Conservation (phyloP, 768 basidiomycete species). For the Tephrocybe rancida region DNA sequence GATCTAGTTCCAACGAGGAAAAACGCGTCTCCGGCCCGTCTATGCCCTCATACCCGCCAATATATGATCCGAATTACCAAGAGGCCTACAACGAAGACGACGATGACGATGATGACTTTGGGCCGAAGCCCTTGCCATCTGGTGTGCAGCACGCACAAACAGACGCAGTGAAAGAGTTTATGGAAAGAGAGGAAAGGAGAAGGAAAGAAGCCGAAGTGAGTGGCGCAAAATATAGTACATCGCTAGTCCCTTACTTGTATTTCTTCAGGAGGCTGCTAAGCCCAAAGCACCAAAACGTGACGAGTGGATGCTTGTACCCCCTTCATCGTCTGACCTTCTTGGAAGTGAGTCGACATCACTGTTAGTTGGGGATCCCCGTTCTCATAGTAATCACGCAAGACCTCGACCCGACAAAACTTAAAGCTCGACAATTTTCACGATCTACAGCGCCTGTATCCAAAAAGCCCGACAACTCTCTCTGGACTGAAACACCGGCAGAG, state of each 20-base stretch:
- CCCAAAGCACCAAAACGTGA: constrained; percentile 83
- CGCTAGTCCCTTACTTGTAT: not conserved
- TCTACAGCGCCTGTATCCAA: constrained; percentile 44
- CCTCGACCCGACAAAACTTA: constrained; percentile 86
- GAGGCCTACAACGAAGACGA: constrained; percentile 39
- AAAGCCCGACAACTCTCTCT: constrained; percentile 66
- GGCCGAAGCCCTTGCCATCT: constrained; percentile 75
- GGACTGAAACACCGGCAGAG: constrained; percentile 98
- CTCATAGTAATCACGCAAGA: constrained; percentile 40
- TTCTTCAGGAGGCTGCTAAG: constrained; percentile 65
- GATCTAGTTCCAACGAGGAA: constrained; percentile 23
- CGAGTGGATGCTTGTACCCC: constrained; percentile 98
- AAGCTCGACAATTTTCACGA: constrained; percentile 78
- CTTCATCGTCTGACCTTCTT: constrained; percentile 77
- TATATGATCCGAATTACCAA: constrained; percentile 29
- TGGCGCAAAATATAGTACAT: constrained; percentile 1
- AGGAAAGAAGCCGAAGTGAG: constrained; percentile 67
- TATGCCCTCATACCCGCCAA: constrained; percentile 42
- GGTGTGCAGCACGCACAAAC: constrained; percentile 41
- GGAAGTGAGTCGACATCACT: constrained; percentile 54
- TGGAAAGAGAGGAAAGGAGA: constrained; percentile 82
- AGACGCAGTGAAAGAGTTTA: constrained; percentile 79
- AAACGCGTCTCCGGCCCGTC: constrained; percentile 56
- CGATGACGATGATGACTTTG: constrained; percentile 80
- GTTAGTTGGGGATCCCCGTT: not conserved